Conservation (phyloP, 176 grass and related monocot genomes). For the sorghum (Sorghum bicolor) region Sorghum_bicolor_NCBIv3 NC_012878.2:2832501-2833000, state of each 20-base stretch:
- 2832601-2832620: slow-evolving; percentile 54
- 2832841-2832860: too few relatives aligned
- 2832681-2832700: not conserved
- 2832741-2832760: not conserved
- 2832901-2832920: too few relatives aligned
- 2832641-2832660: not conserved
- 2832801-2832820: not conserved
- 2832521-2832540: not conserved
- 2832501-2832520: not conserved
- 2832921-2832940: too few relatives aligned
- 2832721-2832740: not conserved
- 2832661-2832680: not conserved
- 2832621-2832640: slow-evolving; percentile 18
- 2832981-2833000: too few relatives aligned
- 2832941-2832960: too few relatives aligned
- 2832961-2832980: too few relatives aligned
- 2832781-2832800: not conserved
- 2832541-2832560: not conserved
- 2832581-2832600: not conserved
- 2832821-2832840: too few relatives aligned
- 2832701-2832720: not conserved
- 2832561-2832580: not conserved
- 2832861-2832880: too few relatives aligned
- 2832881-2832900: too few relatives aligned
- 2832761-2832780: not conserved